Conservation (phyloP, 2,329 filamentous ascomycete genomes). For the Iodosphaeria phyllophila region DNA sequence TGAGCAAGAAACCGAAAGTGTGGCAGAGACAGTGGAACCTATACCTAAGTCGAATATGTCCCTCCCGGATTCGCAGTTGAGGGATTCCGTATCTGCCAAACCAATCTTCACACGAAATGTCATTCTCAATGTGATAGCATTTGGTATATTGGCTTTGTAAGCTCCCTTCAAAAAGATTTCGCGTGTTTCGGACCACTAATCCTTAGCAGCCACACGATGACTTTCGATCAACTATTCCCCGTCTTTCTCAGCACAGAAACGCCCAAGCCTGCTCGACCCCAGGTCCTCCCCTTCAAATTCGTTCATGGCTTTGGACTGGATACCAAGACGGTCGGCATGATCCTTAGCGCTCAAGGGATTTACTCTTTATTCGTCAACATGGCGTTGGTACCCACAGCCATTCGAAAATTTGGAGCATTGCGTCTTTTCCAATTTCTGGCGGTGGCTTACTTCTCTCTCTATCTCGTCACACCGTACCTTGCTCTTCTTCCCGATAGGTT, state of each 20-base stretch:
- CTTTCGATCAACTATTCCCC: slow-evolving; percentile 83
- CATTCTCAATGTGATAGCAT: slow-evolving; percentile 71
- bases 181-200: slow-evolving; percentile 5
- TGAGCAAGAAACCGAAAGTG: no score
- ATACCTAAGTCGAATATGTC: no score
- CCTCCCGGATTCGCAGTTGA: no score
- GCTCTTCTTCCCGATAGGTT: slow-evolving; percentile 58
- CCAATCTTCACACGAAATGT: slow-evolving; percentile 74
- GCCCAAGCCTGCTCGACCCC: slow-evolving; percentile 27
- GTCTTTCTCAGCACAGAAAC: slow-evolving; percentile 65
- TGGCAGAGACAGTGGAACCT: no score
- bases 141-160: slow-evolving; percentile 89
- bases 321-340: slow-evolving; percentile 69
- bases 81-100: no score
- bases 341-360: slow-evolving; percentile 73
- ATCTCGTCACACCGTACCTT: slow-evolving; percentile 75
- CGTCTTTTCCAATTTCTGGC: slow-evolving; percentile 69
- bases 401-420: slow-evolving; percentile 57
- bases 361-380: slow-evolving; percentile 81
- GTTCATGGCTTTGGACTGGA: slow-evolving; percentile 69
- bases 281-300: slow-evolving; percentile 68
- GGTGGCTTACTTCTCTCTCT: slow-evolving; percentile 69
- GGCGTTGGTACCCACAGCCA: slow-evolving; percentile 65
- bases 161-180: slow-evolving; percentile 19
- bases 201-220: slow-evolving; percentile 68